These are phyloP conservation scores for Hypoxylon intermedium DNA, from an alignment of 495 filamentous ascomycete species.

Conservation along the genomic window DNA sequence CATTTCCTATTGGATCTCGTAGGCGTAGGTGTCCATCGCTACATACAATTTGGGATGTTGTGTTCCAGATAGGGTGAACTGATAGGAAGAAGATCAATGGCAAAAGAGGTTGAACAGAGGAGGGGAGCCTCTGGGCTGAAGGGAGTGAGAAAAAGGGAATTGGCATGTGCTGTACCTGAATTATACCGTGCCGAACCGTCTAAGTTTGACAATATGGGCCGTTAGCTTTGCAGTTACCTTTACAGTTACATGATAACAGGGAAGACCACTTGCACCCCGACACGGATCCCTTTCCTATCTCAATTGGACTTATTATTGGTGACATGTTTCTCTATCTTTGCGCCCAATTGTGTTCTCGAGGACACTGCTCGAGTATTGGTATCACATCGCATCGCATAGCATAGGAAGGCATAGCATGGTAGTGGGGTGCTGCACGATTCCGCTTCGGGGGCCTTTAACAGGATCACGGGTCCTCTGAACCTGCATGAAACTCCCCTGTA, in stretches of 20 bases:
- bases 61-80: no score
- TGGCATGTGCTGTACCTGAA: background rate
- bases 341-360: background rate
- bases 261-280: constrained; percentile 26
- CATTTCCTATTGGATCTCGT: no score
- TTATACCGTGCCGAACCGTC: no score
- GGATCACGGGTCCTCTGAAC: constrained; percentile 25
- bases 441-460: constrained; percentile 14
- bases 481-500: constrained; percentile 12
- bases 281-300: constrained; percentile 12
- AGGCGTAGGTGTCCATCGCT: no score
- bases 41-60: constrained; percentile 3
- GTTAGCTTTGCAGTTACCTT: no score
- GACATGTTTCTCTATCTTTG: background rate
- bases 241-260: no score
- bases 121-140: background rate
- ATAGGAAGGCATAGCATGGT: constrained; percentile 1
- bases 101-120: background rate
- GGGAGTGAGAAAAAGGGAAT: no score
- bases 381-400: background rate
- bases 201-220: background rate
- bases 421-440: constrained; percentile 16
- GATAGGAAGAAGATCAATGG: background rate
- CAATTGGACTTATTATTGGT: background rate
- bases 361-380: background rate